Percentiles rank a stretch among this genome's conserved stretches.
phyloP scores from a whole-genome alignment of 1,139 yeast genomes.

The Yarrowia galli region DNA sequence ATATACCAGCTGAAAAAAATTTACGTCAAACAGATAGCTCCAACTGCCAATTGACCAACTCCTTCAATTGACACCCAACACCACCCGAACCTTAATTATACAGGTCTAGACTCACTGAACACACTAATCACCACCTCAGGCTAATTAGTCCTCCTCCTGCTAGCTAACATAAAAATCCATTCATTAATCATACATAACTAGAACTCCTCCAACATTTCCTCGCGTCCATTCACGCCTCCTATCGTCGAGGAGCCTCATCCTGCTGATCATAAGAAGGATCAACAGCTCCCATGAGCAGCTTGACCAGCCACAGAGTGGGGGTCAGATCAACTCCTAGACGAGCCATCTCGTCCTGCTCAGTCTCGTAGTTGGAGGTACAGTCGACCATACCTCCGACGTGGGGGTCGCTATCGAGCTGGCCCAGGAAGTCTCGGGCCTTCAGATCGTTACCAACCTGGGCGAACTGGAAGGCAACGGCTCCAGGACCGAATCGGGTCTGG shows the following conservation, averaged over 20 bases:
- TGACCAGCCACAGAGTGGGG: conserved; percentile 50
- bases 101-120: too few relatives aligned
- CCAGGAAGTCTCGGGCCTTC: conserved; percentile 50
- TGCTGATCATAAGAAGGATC: conserved; percentile 48
- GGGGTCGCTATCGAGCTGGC: conserved; percentile 47
- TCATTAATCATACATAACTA: conserved; percentile 21
- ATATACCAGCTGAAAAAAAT: neutral
- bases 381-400: conserved; percentile 50
- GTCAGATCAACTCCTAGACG: conserved; percentile 48
- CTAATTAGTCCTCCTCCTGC: too few relatives aligned
- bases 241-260: conserved; percentile 44
- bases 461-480: conserved; percentile 50
- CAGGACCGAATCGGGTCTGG: conserved; percentile 48
- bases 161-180: neutral
- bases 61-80: too few relatives aligned
- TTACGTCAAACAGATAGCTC: too few relatives aligned
- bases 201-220: neutral
- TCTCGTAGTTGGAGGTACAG: conserved; percentile 50
- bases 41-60: too few relatives aligned
- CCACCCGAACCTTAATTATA: too few relatives aligned
- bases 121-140: too few relatives aligned
- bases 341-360: conserved; percentile 51
- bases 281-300: conserved; percentile 49
- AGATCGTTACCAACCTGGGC: conserved; percentile 51
- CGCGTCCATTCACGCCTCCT: neutral